These are phyloP conservation scores for Omphalea diandra DNA, from an alignment of 441 rosid genomes.

Conservation along the genomic window DNA sequence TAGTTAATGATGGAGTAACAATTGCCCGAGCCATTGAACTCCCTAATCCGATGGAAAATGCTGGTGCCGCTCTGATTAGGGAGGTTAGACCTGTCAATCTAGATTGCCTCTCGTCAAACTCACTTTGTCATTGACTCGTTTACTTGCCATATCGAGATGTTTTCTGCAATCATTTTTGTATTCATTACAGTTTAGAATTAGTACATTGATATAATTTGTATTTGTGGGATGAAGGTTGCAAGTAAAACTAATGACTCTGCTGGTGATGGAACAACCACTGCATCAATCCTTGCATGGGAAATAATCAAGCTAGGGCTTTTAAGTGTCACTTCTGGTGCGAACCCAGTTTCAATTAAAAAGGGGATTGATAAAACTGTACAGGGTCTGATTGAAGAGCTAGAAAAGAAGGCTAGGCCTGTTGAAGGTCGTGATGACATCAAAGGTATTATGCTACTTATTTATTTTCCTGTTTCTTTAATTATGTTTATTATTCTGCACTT, in stretches of 20 bases:
- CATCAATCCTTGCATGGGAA: constrained; percentile 88
- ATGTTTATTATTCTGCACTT: background rate
- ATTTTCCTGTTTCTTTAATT: no score
- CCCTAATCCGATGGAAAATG: constrained; percentile 92
- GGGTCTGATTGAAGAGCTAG: constrained; percentile 72
- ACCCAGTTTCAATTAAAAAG: constrained; percentile 83
- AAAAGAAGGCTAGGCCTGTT: constrained; percentile 82
- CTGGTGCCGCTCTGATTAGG: constrained; percentile 95
- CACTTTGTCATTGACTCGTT: background rate
- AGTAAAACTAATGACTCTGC: constrained; percentile 98
- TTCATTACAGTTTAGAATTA: background rate
- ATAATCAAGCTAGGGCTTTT: constrained; percentile 80
- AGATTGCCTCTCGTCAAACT: background rate
- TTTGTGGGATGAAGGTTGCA: constrained; percentile 61
- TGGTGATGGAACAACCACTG: constrained; percentile 99
- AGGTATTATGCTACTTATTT: constrained; percentile 42
- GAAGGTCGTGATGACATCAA: constrained; percentile 85
- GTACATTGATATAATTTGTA: constrained; percentile 12
- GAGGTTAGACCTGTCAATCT: constrained; percentile 53
- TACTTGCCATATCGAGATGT: background rate
- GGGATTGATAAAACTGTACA: constrained; percentile 91
- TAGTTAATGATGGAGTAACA: constrained; percentile 95
- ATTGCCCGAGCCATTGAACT: constrained; percentile 94
- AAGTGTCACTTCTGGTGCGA: constrained; percentile 93
- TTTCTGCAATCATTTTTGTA: no score